A percentile compares a stretch with the other conserved stretches of the same genome.
These are phyloP conservation scores for Allantophomopsis cytisporea DNA, from an alignment of 2,329 filamentous ascomycete genomes.

Conservation along the genomic window DNA sequence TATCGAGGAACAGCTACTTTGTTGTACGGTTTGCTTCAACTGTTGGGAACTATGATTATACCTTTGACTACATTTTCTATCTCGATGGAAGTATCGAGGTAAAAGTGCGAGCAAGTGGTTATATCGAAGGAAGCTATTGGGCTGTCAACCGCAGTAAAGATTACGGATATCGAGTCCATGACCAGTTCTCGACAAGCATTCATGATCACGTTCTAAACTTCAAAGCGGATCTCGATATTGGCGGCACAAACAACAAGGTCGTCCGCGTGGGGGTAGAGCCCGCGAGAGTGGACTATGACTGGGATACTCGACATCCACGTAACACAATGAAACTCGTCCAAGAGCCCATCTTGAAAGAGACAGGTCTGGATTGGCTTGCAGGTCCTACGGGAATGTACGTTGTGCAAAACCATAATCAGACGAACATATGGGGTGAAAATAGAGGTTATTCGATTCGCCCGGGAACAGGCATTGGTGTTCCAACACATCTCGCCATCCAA, in stretches of 20 bases:
- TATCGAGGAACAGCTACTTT: constrained; percentile 17
- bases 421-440: constrained; percentile 34
- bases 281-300: constrained; percentile 25
- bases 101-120: constrained; percentile 34
- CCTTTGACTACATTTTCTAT: constrained; percentile 24
- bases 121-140: constrained; percentile 34
- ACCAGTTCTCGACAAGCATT: constrained; percentile 31
- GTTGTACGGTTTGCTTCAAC: constrained; percentile 22
- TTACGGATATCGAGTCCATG: constrained; percentile 35
- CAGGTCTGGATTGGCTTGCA: constrained; percentile 28
- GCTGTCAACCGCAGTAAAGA: constrained; percentile 19
- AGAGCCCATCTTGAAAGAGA: constrained; percentile 26
- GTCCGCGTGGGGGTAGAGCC: constrained; percentile 15
- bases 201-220: constrained; percentile 42
- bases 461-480: constrained; percentile 15
- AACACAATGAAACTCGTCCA: constrained; percentile 38
- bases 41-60: constrained; percentile 29
- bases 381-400: constrained; percentile 32
- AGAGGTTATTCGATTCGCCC: constrained; percentile 36
- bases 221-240: constrained; percentile 38
- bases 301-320: constrained; percentile 29
- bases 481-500: constrained; percentile 30
- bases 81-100: constrained; percentile 26
- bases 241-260: constrained; percentile 31
- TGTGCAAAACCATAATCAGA: constrained; percentile 33